A percentile compares a stretch with the other conserved stretches of the same genome.
These are phyloP conservation scores for Pythium phragmitis DNA, from an alignment of 352 stramenopile genomes.

Conservation along the genomic window DNA sequence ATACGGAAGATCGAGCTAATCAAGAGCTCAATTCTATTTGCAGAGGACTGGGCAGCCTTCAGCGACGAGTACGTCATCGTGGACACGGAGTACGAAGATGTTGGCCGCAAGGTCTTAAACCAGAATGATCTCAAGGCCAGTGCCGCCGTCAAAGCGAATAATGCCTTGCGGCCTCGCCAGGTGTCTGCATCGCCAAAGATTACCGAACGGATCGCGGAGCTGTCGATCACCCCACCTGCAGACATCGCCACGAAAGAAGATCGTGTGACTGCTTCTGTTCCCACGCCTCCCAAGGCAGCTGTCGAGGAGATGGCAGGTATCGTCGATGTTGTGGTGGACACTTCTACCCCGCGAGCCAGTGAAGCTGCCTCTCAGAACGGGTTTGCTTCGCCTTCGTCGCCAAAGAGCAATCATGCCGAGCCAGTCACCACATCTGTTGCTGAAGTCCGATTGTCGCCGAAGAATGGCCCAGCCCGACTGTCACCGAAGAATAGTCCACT, in stretches of 20 bases:
- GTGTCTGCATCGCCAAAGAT: slow-evolving; percentile 5
- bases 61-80: slow-evolving; percentile 86
- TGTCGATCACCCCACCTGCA: slow-evolving; percentile 18
- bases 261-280: slow-evolving; percentile 21
- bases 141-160: slow-evolving; percentile 14
- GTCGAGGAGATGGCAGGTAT: slow-evolving; percentile 15
- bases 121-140: slow-evolving; percentile 26
- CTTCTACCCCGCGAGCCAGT: slow-evolving; percentile 23
- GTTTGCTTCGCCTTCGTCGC: slow-evolving; percentile 15
- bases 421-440: background rate
- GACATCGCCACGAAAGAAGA: slow-evolving; percentile 18
- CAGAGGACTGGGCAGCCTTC: slow-evolving; percentile 67
- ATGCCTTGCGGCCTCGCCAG: slow-evolving; percentile 12
- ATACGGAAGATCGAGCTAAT: background rate
- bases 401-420: background rate
- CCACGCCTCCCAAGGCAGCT: background rate
- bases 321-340: slow-evolving; percentile 34
- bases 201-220: slow-evolving; percentile 19
- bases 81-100: slow-evolving; percentile 79
- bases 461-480: background rate
- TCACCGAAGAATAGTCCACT: slow-evolving; percentile 1
- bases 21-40: slow-evolving; percentile 10
- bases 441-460: slow-evolving; percentile 2
- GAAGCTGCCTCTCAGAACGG: background rate
- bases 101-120: slow-evolving; percentile 68